A percentile compares a stretch with the other conserved stretches of the same genome.
Conservation (phyloP, 768 basidiomycete genomes). For the Trametes gibbosa region DNA sequence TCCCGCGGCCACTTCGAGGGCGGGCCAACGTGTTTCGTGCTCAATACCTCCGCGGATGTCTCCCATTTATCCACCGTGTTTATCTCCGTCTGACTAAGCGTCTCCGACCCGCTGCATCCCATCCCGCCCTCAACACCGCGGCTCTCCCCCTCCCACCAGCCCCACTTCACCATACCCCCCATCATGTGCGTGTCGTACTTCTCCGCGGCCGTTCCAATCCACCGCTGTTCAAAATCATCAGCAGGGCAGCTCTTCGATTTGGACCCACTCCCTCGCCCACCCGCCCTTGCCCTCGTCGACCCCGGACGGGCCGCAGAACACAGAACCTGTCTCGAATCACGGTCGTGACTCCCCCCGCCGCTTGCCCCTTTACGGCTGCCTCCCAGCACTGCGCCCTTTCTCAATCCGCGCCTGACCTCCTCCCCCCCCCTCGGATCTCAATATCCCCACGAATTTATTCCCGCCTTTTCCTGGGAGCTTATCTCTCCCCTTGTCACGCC, state of each 20-base stretch:
- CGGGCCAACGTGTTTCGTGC: background rate
- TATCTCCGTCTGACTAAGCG: slow-evolving; percentile 2
- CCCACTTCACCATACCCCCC: too few species aligned
- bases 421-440: background rate
- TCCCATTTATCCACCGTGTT: background rate
- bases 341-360: background rate
- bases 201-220: too few species aligned
- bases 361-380: slow-evolving; percentile 1
- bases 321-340: slow-evolving; percentile 10
- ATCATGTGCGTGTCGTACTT: background rate
- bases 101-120: background rate
- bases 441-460: background rate
- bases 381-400: slow-evolving; percentile 11
- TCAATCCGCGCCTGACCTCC: background rate
- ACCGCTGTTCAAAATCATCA: too few species aligned
- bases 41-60: background rate
- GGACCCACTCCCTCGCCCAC: too few species aligned
- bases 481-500: slow-evolving; percentile 12
- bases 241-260: too few species aligned
- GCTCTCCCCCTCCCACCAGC: background rate
- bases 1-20: background rate
- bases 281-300: background rate
- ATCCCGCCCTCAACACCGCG: background rate
- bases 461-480: background rate
- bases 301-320: slow-evolving; percentile 10